Conservation (phyloP, 495 filamentous ascomycete species). For the Jackrogersella multiformis region DNA sequence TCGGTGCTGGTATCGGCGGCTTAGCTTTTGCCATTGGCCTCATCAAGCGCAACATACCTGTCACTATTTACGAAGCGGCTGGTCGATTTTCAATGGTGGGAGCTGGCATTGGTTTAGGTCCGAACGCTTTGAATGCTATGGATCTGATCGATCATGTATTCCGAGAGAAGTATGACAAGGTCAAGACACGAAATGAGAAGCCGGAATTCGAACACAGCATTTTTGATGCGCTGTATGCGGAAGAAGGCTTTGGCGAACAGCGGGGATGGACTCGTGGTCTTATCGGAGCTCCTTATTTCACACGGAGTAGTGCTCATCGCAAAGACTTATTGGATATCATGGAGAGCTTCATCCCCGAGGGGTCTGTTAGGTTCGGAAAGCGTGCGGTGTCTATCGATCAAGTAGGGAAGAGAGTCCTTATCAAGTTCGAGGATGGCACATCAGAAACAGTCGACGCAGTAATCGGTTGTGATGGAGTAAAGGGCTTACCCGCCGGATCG, state of each 20-base stretch:
- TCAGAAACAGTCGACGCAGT: conserved; percentile 51
- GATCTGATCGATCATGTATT: conserved; percentile 53
- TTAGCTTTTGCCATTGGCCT: conserved; percentile 59
- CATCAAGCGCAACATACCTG: conserved; percentile 52
- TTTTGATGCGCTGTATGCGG: conserved; percentile 39
- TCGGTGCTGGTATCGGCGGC: conserved; percentile 62
- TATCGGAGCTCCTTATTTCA: conserved; percentile 41
- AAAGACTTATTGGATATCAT: conserved; percentile 41
- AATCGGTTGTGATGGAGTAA: conserved; percentile 69
- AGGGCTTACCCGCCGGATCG: conserved; percentile 52
- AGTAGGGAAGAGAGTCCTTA: conserved; percentile 27
- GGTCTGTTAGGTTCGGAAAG: conserved; percentile 43
- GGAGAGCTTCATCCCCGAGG: conserved; percentile 45
- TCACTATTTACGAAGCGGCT: conserved; percentile 60
- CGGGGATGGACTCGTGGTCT: conserved; percentile 40
- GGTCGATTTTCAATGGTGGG: conserved; percentile 55
- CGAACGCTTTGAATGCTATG: conserved; percentile 57
- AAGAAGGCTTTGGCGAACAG: conserved; percentile 37
- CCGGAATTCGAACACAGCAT: conserved; percentile 35
- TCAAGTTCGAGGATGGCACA: conserved; percentile 45
- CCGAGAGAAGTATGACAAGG: conserved; percentile 30
- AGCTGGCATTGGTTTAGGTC: conserved; percentile 57
- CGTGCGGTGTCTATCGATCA: conserved; percentile 36
- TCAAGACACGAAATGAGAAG: conserved; percentile 39
- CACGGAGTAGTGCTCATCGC: conserved; percentile 39